A percentile compares a stretch with the other conserved stretches of the same genome.
Evolutionary conservation across 805 yeast genomes (phyloP).

Genomic region (Starmerella sp.): DNA sequence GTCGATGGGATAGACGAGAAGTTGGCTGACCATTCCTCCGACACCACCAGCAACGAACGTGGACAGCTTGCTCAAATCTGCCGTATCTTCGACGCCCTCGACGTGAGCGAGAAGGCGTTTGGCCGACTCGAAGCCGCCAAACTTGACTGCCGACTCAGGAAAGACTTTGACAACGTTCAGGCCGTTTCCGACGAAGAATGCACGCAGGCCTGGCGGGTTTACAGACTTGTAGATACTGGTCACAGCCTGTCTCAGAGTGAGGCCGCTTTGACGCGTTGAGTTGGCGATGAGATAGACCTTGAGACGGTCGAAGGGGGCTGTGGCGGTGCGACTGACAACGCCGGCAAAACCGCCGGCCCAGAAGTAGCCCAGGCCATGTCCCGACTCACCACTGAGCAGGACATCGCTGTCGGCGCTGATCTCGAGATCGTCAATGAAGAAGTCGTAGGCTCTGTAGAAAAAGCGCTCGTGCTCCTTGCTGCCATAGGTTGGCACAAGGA

Average conservation of each 20-base stretch:
- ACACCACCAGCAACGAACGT: slow-evolving; percentile 91
- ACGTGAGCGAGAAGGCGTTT: slow-evolving; percentile 60
- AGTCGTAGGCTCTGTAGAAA: slow-evolving; percentile 68
- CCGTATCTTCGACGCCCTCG: slow-evolving; percentile 64
- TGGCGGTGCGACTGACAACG: slow-evolving; percentile 87
- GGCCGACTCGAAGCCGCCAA: slow-evolving; percentile 86
- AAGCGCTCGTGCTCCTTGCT: slow-evolving; percentile 31
- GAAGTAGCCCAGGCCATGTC: slow-evolving; percentile 81
- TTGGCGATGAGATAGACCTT: slow-evolving; percentile 90
- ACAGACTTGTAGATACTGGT: slow-evolving; percentile 75
- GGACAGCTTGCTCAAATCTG: slow-evolving; percentile 59
- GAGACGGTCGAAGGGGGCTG: slow-evolving; percentile 93
- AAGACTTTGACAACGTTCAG: slow-evolving; percentile 85
- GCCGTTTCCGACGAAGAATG: slow-evolving; percentile 93
- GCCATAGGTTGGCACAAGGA: slow-evolving; percentile 57
- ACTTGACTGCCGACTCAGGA: slow-evolving; percentile 95
- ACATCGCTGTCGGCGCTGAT: slow-evolving; percentile 88
- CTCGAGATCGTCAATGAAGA: slow-evolving; percentile 70
- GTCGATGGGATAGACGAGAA: slow-evolving; percentile 89
- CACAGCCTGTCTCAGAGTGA: slow-evolving; percentile 74
- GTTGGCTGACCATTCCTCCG: slow-evolving; percentile 90
- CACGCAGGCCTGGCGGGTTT: slow-evolving; percentile 44
- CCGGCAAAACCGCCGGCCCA: slow-evolving; percentile 94
- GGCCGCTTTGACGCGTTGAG: slow-evolving; percentile 25
- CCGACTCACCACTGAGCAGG: slow-evolving; percentile 62